Evolutionary conservation across 2,329 filamentous ascomycete genomes (phyloP), one percentile per base, ranked within the genome.

Genomic region (Claviceps fusiformis): DNA sequence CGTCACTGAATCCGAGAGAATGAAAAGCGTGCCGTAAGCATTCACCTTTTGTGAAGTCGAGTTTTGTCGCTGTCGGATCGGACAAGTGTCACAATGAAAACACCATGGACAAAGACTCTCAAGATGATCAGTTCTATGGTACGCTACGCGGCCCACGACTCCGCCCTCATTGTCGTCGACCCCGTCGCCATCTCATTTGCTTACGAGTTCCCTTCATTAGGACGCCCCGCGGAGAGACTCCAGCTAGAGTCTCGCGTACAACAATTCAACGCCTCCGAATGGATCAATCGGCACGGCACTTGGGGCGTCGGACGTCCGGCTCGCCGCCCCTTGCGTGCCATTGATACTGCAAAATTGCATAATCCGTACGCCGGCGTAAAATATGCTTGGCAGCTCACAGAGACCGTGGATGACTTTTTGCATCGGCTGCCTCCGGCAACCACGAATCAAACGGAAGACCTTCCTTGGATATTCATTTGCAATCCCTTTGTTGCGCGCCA

Each of bases 391-490:
- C 85, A 86, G 65, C 73, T 83, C 33, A 71, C 71, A 1, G 87
- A 91, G 64, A 78, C 77, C 0, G 70, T 86, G 1, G 68, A 79
- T 8, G 75, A 78, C 1, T 95, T 95, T 61, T 68, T 93, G 2
- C 57, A 70, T 9, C 81, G 88, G 9, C 73, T 91, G 0, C 85
- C 85, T 0, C 87, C 89, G 0, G 76, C 77, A 3, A 84, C 77
- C 1, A 87, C 83, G 1, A 67, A 73, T 2, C 65, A 70, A 3
- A 68, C 67, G 1, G 62, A 62, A 0, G 61, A 70, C 0, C 73
- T 77, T 3, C 77, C 78, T 0, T 93, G 87, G 86, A 88, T 95
- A 50, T 89, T 79, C 72, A 79, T 87, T 46, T 78, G 76, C 53
- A 89, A 89, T 65, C 85, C 85, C 0, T 77, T 78, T 62, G 73